Conservation (phyloP, 2,329 filamentous ascomycete species). For the Fusarium transvaalense region DNA sequence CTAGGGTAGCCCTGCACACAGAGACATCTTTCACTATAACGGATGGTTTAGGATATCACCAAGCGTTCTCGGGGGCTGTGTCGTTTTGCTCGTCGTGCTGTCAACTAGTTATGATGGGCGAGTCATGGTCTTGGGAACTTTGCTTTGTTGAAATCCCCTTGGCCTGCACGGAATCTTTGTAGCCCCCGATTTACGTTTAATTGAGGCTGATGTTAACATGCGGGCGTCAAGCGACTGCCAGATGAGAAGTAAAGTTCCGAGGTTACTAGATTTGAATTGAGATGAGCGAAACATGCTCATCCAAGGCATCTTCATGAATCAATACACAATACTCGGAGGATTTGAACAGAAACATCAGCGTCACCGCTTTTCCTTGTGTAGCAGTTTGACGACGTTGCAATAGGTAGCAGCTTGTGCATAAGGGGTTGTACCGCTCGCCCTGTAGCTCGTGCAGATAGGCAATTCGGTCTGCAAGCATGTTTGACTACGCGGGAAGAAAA, state of each 20-base stretch:
- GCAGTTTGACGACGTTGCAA: conserved; percentile 36
- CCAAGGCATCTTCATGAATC: neutral
- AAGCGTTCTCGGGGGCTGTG: conserved; percentile 30
- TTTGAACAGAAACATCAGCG: conserved; percentile 4
- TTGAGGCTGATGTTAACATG: conserved; percentile 5
- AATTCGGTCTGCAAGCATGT: neutral
- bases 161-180: conserved; percentile 34
- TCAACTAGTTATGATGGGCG: conserved; percentile 17
- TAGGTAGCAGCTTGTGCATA: conserved; percentile 15
- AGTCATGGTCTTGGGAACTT: conserved; percentile 31
- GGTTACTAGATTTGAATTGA: neutral
- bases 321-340: neutral
- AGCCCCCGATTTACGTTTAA: conserved; percentile 2
- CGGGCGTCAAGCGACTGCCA: conserved; percentile 1
- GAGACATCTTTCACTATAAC: conserved; percentile 32
- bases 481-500: neutral
- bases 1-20: conserved; percentile 39
- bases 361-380: conserved; percentile 44
- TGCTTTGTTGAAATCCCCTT: conserved; percentile 3
- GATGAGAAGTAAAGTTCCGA: neutral
- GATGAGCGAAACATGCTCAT: neutral
- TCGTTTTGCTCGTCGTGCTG: conserved; percentile 18
- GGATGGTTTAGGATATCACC: conserved; percentile 39
- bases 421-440: neutral
- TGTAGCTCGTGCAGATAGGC: neutral